These are phyloP conservation scores for Tylopilus cervinicoccineus DNA, from an alignment of 768 basidiomycete species.

Conservation along the genomic window DNA sequence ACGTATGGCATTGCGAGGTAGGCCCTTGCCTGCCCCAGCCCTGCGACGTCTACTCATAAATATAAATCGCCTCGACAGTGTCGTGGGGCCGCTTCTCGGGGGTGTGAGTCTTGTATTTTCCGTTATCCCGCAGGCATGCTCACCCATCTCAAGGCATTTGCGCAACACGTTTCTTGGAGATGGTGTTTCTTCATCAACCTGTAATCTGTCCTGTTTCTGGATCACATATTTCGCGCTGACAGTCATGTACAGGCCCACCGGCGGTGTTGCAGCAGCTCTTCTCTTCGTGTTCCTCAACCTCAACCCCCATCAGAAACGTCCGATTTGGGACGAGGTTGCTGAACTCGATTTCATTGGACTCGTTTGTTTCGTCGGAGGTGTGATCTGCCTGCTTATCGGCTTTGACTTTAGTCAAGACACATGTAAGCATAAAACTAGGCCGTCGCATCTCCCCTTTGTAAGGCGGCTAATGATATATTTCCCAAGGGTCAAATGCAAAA, in stretches of 20 bases:
- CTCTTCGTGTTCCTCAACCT: conserved; percentile 75
- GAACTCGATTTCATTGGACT: conserved; percentile 76
- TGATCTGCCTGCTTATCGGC: conserved; percentile 67
- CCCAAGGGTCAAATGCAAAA: conserved; percentile 50
- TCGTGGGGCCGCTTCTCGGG: conserved; percentile 78
- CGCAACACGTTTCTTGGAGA: conserved; percentile 75
- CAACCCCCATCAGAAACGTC: conserved; percentile 64
- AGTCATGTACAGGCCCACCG: conserved; percentile 55
- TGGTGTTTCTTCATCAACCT: conserved; percentile 84
- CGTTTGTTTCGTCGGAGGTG: conserved; percentile 54
- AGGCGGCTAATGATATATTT: background rate
- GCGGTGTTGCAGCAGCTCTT: conserved; percentile 56
- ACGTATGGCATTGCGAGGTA: conserved; percentile 71
- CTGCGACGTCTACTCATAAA: background rate
- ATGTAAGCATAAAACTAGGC: conserved; percentile 43
- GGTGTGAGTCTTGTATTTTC: conserved; percentile 48
- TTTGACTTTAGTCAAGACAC: conserved; percentile 66
- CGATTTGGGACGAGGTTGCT: conserved; percentile 52
- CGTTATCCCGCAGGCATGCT: background rate
- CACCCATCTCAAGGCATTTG: conserved; percentile 43
- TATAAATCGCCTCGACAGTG: conserved; percentile 31
- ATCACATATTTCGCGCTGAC: background rate
- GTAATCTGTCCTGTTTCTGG: conserved; percentile 29
- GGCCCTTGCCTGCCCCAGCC: background rate
- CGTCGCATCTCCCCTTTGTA: background rate